These are phyloP conservation scores for Emydomyces testavorans DNA, from an alignment of 2,329 filamentous ascomycete genomes.

Conservation along the genomic window DNA sequence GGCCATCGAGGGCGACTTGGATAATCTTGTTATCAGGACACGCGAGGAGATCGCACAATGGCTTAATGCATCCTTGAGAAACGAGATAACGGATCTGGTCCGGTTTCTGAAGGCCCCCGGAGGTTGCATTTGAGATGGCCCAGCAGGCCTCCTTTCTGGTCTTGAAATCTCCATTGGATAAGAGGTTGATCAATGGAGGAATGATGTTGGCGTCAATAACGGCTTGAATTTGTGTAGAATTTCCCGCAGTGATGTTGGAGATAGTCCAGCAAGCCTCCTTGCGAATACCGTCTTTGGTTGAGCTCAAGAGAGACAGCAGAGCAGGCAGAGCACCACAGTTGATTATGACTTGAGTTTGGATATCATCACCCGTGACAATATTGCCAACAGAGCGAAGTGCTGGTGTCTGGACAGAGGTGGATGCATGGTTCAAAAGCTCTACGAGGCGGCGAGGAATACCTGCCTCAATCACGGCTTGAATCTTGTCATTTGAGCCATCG, in stretches of 20 bases:
- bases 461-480: slow-evolving; percentile 96
- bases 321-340: slow-evolving; percentile 91
- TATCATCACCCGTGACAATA: slow-evolving; percentile 96
- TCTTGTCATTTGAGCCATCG: slow-evolving; percentile 97
- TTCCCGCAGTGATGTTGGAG: slow-evolving; percentile 95
- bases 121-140: slow-evolving; percentile 98
- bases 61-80: slow-evolving; percentile 87
- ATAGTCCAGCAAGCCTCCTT: slow-evolving; percentile 99
- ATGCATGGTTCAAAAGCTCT: slow-evolving; percentile 94
- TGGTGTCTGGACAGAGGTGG: slow-evolving; percentile 94
- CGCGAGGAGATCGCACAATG: slow-evolving; percentile 82
- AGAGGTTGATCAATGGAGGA: slow-evolving; percentile 84
- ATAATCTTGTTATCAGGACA: slow-evolving; percentile 99
- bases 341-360: slow-evolving; percentile 98
- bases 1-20: slow-evolving; percentile 89
- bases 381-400: slow-evolving; percentile 95
- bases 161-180: slow-evolving; percentile 96
- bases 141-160: slow-evolving; percentile 98
- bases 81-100: slow-evolving; percentile 97
- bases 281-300: slow-evolving; percentile 94
- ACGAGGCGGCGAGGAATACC: slow-evolving; percentile 93
- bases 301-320: slow-evolving; percentile 85
- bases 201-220: slow-evolving; percentile 97
- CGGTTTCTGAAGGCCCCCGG: slow-evolving; percentile 93
- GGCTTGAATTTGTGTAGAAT: slow-evolving; percentile 92